Evolutionary conservation across 108 stramenopile genomes (phyloP), one percentile per base, ranked within the genome.

Genomic region (Halocafeteria seosinensis): DNA sequence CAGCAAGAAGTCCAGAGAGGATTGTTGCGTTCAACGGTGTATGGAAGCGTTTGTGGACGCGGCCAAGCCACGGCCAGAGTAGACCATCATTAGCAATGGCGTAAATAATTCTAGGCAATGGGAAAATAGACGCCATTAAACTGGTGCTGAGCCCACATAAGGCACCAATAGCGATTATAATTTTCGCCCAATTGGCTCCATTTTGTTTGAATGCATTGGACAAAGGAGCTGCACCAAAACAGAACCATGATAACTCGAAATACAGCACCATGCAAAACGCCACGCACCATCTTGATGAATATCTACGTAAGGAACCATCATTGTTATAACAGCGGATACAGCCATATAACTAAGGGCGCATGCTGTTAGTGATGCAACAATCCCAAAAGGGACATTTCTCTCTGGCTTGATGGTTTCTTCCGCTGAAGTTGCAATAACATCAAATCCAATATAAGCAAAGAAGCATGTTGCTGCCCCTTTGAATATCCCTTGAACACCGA

Each of bases 81-180:
- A 81, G 59, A 29, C 80, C 80, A 59, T 81, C 80, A 55, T 73
- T 66, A 35, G 80, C 76, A 74, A 81, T 81, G n/a, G 68, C 53
- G 68, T 77, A 81, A 55, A 81, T 77, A 32, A 81, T 78, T 9
- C 80, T 38, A 23, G 80, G 80, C 63, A 77, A 77, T 69, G 76
- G 76, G 76, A 81, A 77, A 27, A 77, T 38, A 55, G 75, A 78
- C 23, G 80, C 67, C 38, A 79, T 76, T 37, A 67, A 68, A 13
- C 64, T 64, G 27, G 73, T 74, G 27, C 69, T 69, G 27, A 82
- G 63, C 0, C 77, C 78, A 52, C 75, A 71, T 35, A 78, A 64
- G 5, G 78, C 78, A 5, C 81, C 81, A 24, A 71, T 59, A 0
- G 68, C 65, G 34, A 82, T 75, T 61, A 82, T 57, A 3, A 62